Conservation (phyloP, 345 rosid species). For the Ceriops tagal region DNA sequence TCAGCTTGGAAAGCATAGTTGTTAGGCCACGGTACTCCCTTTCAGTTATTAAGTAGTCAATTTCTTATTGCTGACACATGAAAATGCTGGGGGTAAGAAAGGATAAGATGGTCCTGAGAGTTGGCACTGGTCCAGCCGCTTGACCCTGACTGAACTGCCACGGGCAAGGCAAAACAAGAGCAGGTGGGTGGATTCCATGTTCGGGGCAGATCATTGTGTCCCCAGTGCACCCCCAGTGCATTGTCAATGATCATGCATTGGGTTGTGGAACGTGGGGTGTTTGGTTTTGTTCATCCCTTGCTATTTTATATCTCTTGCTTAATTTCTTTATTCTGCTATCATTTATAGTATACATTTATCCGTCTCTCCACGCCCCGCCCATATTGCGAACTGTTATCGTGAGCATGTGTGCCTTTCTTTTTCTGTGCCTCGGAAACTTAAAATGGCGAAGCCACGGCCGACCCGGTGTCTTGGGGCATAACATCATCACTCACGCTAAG, state of each 20-base stretch:
- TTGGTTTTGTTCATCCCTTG: background rate
- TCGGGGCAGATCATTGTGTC: background rate
- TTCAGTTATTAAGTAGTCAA: no score
- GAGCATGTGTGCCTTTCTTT: background rate
- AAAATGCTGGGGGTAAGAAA: background rate
- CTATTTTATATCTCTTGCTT: slow-evolving; percentile 7
- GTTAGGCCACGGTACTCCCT: no score
- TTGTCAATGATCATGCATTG: slow-evolving; percentile 4
- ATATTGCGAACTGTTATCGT: background rate
- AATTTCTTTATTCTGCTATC: slow-evolving; percentile 28
- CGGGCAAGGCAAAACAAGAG: slow-evolving; percentile 7
- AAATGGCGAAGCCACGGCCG: background rate
- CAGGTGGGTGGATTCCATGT: slow-evolving; percentile 26
- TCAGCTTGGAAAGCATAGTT: no score
- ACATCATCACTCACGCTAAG: no score
- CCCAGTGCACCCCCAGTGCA: background rate
- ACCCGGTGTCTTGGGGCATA: background rate
- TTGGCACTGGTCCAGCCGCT: slow-evolving; percentile 20
- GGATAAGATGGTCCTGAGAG: slow-evolving; percentile 13
- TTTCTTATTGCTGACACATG: background rate
- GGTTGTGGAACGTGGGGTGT: background rate
- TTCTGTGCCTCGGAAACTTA: slow-evolving; percentile 11
- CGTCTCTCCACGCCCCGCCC: background rate
- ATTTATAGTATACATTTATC: slow-evolving; percentile 2
- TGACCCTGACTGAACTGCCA: slow-evolving; percentile 7